Conservation (phyloP, 1,139 yeast genomes). For the Saccharomyces hybrid region DNA sequence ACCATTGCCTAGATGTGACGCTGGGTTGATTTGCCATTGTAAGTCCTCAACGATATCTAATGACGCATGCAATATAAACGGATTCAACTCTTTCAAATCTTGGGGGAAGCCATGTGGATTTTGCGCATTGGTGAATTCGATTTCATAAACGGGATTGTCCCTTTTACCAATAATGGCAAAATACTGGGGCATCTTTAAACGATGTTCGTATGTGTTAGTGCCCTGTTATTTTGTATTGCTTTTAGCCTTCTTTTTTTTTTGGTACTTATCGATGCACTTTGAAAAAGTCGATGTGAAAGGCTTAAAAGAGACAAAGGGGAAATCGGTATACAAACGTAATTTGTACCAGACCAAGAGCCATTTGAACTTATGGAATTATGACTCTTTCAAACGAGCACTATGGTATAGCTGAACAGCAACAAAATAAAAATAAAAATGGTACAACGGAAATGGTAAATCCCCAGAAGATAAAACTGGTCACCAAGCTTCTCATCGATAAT, state of each 20-base stretch:
- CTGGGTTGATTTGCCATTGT: conserved; percentile 65
- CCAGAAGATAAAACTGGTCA: conserved; percentile 17
- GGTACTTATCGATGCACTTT: background rate
- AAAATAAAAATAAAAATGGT: background rate
- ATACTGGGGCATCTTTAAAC: conserved; percentile 55
- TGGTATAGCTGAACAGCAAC: background rate
- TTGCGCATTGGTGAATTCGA: conserved; percentile 46
- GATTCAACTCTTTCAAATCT: conserved; percentile 71
- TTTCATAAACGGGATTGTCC: conserved; percentile 80
- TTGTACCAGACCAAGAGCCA: background rate
- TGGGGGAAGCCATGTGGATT: conserved; percentile 43
- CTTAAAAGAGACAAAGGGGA: background rate
- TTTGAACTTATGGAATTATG: background rate
- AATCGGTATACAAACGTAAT: background rate
- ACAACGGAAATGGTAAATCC: conserved; percentile 5
- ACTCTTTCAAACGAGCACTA: background rate
- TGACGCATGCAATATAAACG: conserved; percentile 82
- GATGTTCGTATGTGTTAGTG: background rate
- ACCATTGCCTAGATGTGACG: conserved; percentile 8
- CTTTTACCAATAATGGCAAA: conserved; percentile 81
- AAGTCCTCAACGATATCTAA: conserved; percentile 82
- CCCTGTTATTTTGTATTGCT: background rate
- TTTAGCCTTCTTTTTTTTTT: background rate
- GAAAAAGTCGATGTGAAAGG: background rate
- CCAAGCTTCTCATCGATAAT: conserved; percentile 25